Evolutionary conservation across 2,329 filamentous ascomycete genomes (phyloP).

Genomic region (Fusarium bactridioides): DNA sequence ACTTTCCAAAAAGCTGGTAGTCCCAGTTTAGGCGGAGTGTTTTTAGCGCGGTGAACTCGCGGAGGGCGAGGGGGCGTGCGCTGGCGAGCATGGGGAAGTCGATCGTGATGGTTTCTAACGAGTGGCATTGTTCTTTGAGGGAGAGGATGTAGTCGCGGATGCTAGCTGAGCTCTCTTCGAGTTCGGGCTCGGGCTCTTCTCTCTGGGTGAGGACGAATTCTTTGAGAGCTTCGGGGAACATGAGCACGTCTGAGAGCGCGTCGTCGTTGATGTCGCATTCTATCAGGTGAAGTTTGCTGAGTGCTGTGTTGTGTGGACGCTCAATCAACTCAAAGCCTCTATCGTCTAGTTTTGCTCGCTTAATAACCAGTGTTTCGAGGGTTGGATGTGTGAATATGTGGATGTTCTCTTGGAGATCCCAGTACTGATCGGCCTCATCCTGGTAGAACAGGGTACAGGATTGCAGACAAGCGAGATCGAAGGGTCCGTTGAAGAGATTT

Average conservation of each 20-base stretch:
- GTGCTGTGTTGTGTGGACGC: slow-evolving; percentile 55
- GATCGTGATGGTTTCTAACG: slow-evolving; percentile 55
- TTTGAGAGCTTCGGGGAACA: slow-evolving; percentile 54
- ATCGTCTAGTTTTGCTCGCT: slow-evolving; percentile 55
- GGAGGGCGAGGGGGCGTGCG: slow-evolving; percentile 52
- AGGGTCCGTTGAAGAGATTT: slow-evolving; percentile 58
- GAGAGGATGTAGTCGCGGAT: slow-evolving; percentile 57
- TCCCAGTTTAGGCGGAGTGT: slow-evolving; percentile 56
- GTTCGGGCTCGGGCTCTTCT: slow-evolving; percentile 49
- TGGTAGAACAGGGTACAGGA: slow-evolving; percentile 59
- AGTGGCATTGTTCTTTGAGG: slow-evolving; percentile 51
- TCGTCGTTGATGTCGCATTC: slow-evolving; percentile 61
- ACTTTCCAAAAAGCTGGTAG: slow-evolving; percentile 57
- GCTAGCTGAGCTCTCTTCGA: slow-evolving; percentile 58
- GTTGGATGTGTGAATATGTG: slow-evolving; percentile 61
- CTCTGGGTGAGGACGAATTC: slow-evolving; percentile 59
- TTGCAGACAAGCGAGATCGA: slow-evolving; percentile 58
- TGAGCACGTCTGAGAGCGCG: slow-evolving; percentile 47
- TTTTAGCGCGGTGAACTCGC: slow-evolving; percentile 53
- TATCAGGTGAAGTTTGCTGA: slow-evolving; percentile 54
- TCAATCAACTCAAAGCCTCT: slow-evolving; percentile 58
- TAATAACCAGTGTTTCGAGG: slow-evolving; percentile 55
- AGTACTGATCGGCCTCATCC: slow-evolving; percentile 53
- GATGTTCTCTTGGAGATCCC: slow-evolving; percentile 61
- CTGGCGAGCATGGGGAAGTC: slow-evolving; percentile 53